Percentiles rank a stretch among this genome's conserved stretches.
Evolutionary conservation across 371 early-diverging fungal genomes (phyloP).

Genomic region (Mortierella sp.): DNA sequence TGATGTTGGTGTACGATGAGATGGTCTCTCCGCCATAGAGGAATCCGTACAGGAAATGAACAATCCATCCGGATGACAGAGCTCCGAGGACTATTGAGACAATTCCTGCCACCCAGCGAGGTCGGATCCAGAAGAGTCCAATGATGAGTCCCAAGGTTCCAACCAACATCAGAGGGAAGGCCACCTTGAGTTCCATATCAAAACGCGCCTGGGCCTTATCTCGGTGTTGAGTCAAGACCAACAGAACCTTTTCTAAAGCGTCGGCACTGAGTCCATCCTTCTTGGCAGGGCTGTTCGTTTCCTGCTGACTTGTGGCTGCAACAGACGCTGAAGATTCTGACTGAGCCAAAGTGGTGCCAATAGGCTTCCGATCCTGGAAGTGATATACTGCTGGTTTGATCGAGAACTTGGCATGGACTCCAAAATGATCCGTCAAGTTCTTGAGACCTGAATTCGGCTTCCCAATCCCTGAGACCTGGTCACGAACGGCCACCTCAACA

Average conservation of each 20-base stretch:
- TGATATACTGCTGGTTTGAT: slow-evolving; percentile 4
- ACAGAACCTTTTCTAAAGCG: slow-evolving; percentile 10
- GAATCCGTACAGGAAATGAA: slow-evolving; percentile 38
- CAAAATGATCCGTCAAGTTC: slow-evolving; percentile 71
- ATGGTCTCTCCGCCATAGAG: slow-evolving; percentile 37
- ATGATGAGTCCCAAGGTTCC: slow-evolving; percentile 9
- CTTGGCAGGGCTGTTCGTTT: not conserved
- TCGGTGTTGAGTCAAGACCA: slow-evolving; percentile 10
- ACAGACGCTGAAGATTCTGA: not conserved
- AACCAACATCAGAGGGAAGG: slow-evolving; percentile 2
- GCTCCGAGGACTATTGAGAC: slow-evolving; percentile 1
- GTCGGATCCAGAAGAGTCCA: slow-evolving; percentile 8
- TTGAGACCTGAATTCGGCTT: slow-evolving; percentile 1
- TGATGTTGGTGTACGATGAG: slow-evolving; percentile 22
- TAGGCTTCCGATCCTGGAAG: not conserved
- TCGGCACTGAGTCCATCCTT: slow-evolving; percentile 2
- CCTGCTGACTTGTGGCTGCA: not conserved
- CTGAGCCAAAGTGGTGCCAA: too few relatives aligned
- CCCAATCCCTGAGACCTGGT: slow-evolving; percentile 48
- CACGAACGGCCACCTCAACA: slow-evolving; percentile 59
- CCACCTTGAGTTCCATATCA: not conserved
- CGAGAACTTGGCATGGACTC: slow-evolving; percentile 60
- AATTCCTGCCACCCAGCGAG: slow-evolving; percentile 14
- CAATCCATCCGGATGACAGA: slow-evolving; percentile 18
- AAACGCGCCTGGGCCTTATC: not conserved